Evolutionary conservation across 495 filamentous ascomycete species (phyloP).

Genomic region (Copromyces sp.): DNA sequence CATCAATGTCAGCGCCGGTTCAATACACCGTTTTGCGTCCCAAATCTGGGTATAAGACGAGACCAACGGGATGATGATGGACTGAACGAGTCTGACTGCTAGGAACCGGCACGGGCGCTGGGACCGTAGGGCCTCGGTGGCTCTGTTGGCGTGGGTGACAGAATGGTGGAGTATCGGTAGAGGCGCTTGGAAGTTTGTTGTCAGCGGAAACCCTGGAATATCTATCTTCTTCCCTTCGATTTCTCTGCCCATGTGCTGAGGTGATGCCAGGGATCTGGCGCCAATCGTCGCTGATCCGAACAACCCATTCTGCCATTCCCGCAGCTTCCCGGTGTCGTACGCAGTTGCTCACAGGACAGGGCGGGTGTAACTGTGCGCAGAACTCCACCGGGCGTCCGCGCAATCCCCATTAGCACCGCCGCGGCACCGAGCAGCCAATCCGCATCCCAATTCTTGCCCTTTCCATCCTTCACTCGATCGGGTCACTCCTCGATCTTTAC

Average conservation of each 20-base stretch:
- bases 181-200: not conserved
- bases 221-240: not conserved
- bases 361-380: not conserved
- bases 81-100: not conserved
- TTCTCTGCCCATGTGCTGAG: not conserved
- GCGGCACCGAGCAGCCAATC: not conserved
- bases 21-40: not conserved
- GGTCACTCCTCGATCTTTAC: not conserved
- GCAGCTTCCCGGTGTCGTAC: not conserved
- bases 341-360: not conserved
- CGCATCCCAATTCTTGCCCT: not conserved
- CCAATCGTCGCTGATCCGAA: not conserved
- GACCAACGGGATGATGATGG: not conserved
- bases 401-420: not conserved
- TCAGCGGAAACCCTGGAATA: not conserved
- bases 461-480: not conserved
- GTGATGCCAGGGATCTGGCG: not conserved
- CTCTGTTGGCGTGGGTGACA: not conserved
- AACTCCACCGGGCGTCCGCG: not conserved
- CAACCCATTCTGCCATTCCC: not conserved
- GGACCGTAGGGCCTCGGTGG: not conserved
- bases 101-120: not conserved
- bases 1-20: no score
- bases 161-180: not conserved
- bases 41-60: not conserved